A percentile compares a stretch with the other conserved stretches of the same genome.
phyloP scores from a whole-genome alignment of 805 yeast species.

The Candida orba region DNA sequence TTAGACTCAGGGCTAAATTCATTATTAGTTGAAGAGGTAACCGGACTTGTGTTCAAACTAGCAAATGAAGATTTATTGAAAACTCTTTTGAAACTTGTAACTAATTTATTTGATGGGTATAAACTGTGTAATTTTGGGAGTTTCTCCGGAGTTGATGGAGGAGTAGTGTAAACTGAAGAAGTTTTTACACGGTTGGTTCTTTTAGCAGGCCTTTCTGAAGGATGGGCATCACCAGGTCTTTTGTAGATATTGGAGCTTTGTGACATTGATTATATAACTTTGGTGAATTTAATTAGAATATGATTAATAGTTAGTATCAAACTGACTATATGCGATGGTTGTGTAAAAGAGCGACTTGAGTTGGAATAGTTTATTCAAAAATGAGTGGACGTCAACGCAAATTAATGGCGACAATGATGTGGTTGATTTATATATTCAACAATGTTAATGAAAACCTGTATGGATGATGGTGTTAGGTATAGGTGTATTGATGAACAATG shows the following conservation, averaged over 20 bases:
- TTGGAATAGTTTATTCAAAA: slow-evolving; percentile 8
- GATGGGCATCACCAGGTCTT: slow-evolving; percentile 18
- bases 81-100: slow-evolving; percentile 20
- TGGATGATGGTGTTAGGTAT: too few relatives aligned
- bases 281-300: neutral
- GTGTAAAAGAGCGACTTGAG: slow-evolving; percentile 4
- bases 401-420: slow-evolving; percentile 23
- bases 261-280: neutral
- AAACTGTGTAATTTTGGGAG: slow-evolving; percentile 6
- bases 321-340: neutral
- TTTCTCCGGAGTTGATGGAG: slow-evolving; percentile 15
- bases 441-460: neutral
- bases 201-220: slow-evolving; percentile 14
- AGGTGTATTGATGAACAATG: too few relatives aligned
- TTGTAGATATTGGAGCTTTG: slow-evolving; percentile 13
- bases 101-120: slow-evolving; percentile 11
- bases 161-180: slow-evolving; percentile 8
- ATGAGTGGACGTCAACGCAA: slow-evolving; percentile 28
- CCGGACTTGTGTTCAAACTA: neutral
- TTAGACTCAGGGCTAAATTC: too few relatives aligned
- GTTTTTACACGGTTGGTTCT: slow-evolving; percentile 12
- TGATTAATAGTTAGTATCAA: slow-evolving; percentile 3
- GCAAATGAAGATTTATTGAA: slow-evolving; percentile 7
- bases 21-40: neutral
- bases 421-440: neutral